These are phyloP conservation scores for Trifolium repens DNA, from an alignment of 306 rosid species.

Conservation along the genomic window DNA sequence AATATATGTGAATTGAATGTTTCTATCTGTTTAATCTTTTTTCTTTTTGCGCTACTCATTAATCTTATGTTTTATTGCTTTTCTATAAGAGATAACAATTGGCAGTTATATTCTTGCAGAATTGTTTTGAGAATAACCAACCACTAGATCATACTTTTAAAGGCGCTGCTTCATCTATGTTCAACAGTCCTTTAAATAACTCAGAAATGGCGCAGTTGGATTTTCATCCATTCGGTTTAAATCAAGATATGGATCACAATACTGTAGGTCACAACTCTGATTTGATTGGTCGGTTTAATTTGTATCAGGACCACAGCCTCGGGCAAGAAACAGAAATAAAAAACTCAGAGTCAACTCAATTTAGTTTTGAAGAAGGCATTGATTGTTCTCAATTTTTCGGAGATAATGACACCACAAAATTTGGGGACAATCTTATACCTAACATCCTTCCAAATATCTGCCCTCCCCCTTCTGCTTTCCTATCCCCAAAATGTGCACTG, in stretches of 20 bases:
- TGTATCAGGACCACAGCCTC: slow-evolving; percentile 38
- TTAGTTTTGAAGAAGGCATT: slow-evolving; percentile 49
- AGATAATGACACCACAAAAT: slow-evolving; percentile 35
- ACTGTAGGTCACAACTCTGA: slow-evolving; percentile 41
- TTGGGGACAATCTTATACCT: slow-evolving; percentile 57
- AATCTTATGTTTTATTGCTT: slow-evolving; percentile 13
- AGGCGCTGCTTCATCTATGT: slow-evolving; percentile 59
- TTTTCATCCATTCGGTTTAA: slow-evolving; percentile 54
- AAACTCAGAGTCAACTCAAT: slow-evolving; percentile 47
- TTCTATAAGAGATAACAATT: slow-evolving; percentile 34
- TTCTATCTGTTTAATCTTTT: slow-evolving; percentile 5
- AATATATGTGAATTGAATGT: background rate
- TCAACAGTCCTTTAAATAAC: slow-evolving; percentile 53
- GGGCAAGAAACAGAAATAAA: slow-evolving; percentile 31
- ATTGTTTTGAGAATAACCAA: slow-evolving; percentile 53
- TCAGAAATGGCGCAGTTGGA: slow-evolving; percentile 62
- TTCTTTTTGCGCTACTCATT: slow-evolving; percentile 13
- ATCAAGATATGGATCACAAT: slow-evolving; percentile 55
- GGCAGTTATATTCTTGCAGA: slow-evolving; percentile 59
- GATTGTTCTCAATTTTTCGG: slow-evolving; percentile 42
- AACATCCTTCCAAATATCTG: slow-evolving; percentile 74
- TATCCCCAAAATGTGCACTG: slow-evolving; percentile 89
- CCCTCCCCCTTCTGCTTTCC: slow-evolving; percentile 92
- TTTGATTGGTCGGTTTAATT: slow-evolving; percentile 40
- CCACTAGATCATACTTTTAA: slow-evolving; percentile 57